phyloP scores from a whole-genome alignment of 495 filamentous ascomycete species.

The Aspergillus homomorphus region DNA sequence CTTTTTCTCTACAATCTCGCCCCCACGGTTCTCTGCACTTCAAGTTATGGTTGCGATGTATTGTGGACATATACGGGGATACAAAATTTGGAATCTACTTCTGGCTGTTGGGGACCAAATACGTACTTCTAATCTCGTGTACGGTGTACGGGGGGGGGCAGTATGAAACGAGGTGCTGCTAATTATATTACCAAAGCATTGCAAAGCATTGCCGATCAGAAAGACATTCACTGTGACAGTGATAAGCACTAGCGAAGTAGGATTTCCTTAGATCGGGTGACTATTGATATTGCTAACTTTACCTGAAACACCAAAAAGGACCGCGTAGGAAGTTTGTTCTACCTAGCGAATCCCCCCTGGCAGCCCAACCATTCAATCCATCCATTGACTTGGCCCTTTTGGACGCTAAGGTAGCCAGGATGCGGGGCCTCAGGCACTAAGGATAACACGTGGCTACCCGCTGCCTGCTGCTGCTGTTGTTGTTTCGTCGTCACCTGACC shows the following conservation, averaged over 20 bases:
- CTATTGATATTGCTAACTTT: conserved; percentile 4
- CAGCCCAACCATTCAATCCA: neutral
- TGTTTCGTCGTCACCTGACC: conserved; percentile 3
- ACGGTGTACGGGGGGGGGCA: too few relatives aligned
- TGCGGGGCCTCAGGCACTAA: neutral
- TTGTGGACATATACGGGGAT: too few relatives aligned
- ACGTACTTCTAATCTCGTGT: neutral
- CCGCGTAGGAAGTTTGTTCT: too few relatives aligned
- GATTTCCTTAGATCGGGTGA: neutral
- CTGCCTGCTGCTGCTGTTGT: too few relatives aligned
- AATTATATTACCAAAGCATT: neutral
- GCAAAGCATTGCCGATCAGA: neutral
- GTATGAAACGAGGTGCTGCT: neutral
- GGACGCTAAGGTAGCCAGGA: neutral
- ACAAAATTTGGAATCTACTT: neutral
- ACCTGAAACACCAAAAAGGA: neutral
- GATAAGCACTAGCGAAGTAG: conserved; percentile 2
- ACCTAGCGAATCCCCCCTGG: too few relatives aligned
- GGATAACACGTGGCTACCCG: neutral
- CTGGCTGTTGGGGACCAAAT: neutral
- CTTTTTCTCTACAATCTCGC: too few relatives aligned
- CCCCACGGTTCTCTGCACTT: too few relatives aligned
- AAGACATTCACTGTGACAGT: neutral
- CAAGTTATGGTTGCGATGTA: too few relatives aligned
- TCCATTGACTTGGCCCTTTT: neutral